phyloP scores from a whole-genome alignment of 2,329 filamentous ascomycete species.

The Epichloe sp. region DNA sequence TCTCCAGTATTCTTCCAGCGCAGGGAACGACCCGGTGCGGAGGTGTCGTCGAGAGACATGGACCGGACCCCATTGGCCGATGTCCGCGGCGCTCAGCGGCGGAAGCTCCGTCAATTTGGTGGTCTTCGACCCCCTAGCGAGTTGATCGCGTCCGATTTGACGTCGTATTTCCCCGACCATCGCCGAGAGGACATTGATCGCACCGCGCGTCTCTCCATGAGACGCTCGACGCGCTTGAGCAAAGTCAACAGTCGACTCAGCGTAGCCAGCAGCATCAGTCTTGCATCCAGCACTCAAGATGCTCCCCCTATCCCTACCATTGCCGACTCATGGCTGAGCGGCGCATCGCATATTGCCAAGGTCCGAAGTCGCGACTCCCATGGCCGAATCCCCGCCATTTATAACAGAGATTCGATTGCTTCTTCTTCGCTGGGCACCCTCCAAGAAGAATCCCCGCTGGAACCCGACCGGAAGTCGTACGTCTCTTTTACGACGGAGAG shows the following conservation, averaged over 20 bases:
- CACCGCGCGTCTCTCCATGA: constrained; percentile 83
- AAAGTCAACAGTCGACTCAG: constrained; percentile 87
- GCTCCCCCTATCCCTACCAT: constrained; percentile 93
- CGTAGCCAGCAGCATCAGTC: constrained; percentile 85
- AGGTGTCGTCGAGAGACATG: constrained; percentile 40
- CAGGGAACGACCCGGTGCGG: constrained; percentile 49
- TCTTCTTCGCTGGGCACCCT: constrained; percentile 82
- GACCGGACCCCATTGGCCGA: constrained; percentile 41
- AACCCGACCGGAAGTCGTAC: constrained; percentile 88
- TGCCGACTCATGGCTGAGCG: constrained; percentile 77
- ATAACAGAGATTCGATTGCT: constrained; percentile 74
- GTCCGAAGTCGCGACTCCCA: constrained; percentile 34
- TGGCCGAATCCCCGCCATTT: constrained; percentile 24
- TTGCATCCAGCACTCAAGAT: constrained; percentile 82
- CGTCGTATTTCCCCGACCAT: constrained; percentile 94
- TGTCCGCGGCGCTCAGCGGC: constrained; percentile 27
- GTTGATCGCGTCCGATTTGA: constrained; percentile 90
- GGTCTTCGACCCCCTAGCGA: constrained; percentile 94
- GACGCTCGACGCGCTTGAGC: constrained; percentile 80
- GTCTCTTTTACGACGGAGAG: constrained; percentile 72
- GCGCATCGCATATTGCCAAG: constrained; percentile 24
- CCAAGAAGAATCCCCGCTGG: constrained; percentile 76
- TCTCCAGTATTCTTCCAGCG: constrained; percentile 67
- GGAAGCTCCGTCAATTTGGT: constrained; percentile 68
- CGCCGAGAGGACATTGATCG: constrained; percentile 89